Evolutionary conservation across 495 filamentous ascomycete genomes (phyloP).

Genomic region (Penicillium bovifimosum): DNA sequence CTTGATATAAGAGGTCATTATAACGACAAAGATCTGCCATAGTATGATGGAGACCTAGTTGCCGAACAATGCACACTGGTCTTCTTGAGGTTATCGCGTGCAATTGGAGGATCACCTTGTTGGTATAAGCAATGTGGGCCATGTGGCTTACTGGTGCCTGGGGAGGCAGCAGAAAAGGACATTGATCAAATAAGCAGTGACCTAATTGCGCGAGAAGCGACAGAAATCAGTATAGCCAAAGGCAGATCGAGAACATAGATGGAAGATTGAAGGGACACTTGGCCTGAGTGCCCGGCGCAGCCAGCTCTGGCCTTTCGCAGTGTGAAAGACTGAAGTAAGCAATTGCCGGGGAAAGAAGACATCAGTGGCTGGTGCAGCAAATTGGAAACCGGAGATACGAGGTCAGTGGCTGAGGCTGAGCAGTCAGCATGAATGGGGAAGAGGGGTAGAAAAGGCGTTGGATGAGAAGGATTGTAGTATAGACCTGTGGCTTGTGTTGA

Average conservation of each 20-base stretch:
- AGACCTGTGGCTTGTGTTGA: conserved; percentile 19
- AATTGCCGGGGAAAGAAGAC: background rate
- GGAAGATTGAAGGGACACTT: background rate
- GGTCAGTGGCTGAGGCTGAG: conserved; percentile 23
- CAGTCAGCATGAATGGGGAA: background rate
- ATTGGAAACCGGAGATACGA: conserved; percentile 10
- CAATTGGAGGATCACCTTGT: background rate
- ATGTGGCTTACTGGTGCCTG: background rate
- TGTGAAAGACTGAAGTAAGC: background rate
- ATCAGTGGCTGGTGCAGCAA: conserved; percentile 22
- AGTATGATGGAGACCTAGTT: background rate
- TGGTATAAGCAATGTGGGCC: background rate
- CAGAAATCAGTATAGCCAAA: background rate
- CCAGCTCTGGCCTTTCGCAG: background rate
- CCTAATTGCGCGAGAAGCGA: background rate
- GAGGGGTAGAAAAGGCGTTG: background rate
- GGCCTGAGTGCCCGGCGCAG: background rate
- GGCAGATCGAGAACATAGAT: background rate
- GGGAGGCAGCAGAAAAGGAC: background rate
- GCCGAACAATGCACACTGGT: background rate
- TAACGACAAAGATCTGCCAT: no score
- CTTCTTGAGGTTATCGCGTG: background rate
- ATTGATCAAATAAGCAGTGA: background rate
- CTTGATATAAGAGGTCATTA: background rate
- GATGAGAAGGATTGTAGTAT: background rate